Percentiles rank a stretch among this genome's conserved stretches.
Evolutionary conservation across 2,329 filamentous ascomycete genomes (phyloP).

Genomic region (Botrytis fragariae): DNA sequence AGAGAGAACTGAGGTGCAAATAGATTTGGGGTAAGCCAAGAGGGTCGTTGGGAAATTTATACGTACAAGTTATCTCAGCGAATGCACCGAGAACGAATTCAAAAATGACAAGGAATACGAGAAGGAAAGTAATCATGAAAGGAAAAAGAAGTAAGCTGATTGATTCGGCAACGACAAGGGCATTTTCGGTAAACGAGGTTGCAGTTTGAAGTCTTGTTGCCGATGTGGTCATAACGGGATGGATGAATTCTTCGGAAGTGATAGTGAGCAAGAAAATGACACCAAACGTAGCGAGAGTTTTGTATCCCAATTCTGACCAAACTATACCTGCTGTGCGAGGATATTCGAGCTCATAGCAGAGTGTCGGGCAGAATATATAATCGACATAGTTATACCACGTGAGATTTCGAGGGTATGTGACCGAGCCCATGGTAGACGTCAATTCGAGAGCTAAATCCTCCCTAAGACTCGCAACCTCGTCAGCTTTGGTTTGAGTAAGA

Average conservation of each 20-base stretch:
- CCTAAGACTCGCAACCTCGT: conserved; percentile 60
- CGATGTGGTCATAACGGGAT: conserved; percentile 80
- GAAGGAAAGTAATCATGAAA: conserved; percentile 92
- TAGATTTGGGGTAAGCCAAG: background rate
- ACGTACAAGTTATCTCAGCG: conserved; percentile 76
- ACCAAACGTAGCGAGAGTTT: conserved; percentile 86
- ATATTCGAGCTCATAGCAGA: conserved; percentile 98
- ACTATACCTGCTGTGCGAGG: conserved; percentile 73
- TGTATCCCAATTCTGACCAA: conserved; percentile 79
- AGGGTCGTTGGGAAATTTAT: background rate
- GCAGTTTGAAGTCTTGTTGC: conserved; percentile 49
- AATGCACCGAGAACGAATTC: conserved; percentile 95
- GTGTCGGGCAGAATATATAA: conserved; percentile 86
- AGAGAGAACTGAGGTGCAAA: background rate
- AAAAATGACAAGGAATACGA: conserved; percentile 97
- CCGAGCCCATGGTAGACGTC: conserved; percentile 82
- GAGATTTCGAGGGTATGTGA: conserved; percentile 88
- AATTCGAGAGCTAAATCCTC: conserved; percentile 88
- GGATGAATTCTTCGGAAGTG: conserved; percentile 90
- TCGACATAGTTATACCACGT: conserved; percentile 80
- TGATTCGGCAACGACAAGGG: conserved; percentile 81
- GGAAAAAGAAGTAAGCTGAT: conserved; percentile 91
- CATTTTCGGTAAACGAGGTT: conserved; percentile 56
- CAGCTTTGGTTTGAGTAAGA: conserved; percentile 35
- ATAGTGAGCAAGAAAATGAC: conserved; percentile 94